Base-by-base conservation (phyloP, 306 rosid genomes). In the Prunus mongolica region DNA sequence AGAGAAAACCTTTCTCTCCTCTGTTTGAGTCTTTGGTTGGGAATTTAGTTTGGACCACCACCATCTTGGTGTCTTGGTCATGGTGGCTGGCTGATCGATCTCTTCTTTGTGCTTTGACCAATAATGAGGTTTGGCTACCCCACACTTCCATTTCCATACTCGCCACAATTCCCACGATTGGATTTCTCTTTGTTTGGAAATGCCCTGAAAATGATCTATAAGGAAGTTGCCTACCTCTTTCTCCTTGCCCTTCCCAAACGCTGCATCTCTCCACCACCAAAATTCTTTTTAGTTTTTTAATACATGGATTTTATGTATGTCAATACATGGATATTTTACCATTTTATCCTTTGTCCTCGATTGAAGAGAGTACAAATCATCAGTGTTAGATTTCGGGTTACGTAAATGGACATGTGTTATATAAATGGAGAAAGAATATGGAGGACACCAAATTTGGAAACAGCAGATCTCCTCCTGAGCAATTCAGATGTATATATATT, bases 81-180 rank as follows among this genome's bases (percentile, higher is more conserved):
- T 63, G 67, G 67, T 28, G 10, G 20, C 44, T 32, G 71, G 30
- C 41, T 67, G 70, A 73, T 69, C 18, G 14, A 3, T 56, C 41
- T 27, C 52, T 19, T 67, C 45, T 47, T 18, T 41, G 34, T 20
- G 38, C 51, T 68, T 84, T 80, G 84, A 80, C 87, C 79, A n/a
- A 50, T 57, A 58, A 72, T 20, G 24, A 12, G 76, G 54, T 16
- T 4, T 72, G 22, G 44, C 13, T 50, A 0, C 25, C 44, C 20
- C 28, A 30, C 63, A 2, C 12, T 16, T n/a, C 18, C 8, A 24
- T 10, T 44, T 47, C 27, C 67, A 32, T 28, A 45, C 67, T 30
- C 6, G 67, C 41, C 16, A 24, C 12, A 6, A 25, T 2, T 8
- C 22, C 8, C 22, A 6, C 22, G 28, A 28, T 8, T 15, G 0